Conservation (phyloP, 179 eudicot species). For the Silene vulgaris region DNA sequence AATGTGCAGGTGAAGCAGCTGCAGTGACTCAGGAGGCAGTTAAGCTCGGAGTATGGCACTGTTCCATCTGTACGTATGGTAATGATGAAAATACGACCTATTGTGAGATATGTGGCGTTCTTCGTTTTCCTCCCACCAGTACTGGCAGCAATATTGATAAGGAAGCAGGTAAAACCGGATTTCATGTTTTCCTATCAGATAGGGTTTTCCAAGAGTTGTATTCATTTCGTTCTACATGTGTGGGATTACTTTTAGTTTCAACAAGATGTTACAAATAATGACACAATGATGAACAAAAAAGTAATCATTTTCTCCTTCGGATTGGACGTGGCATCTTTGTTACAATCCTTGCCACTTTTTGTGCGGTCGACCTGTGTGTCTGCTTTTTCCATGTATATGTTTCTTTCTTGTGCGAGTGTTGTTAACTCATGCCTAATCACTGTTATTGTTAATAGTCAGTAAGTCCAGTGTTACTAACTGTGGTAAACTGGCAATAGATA, state of each 20-base stretch:
- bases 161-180: conserved; percentile 42
- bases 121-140: conserved; percentile 60
- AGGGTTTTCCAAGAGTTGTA: neutral
- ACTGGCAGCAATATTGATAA: conserved; percentile 29
- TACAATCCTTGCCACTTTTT: neutral
- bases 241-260: neutral
- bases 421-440: neutral
- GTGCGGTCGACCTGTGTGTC: neutral
- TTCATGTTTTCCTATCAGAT: neutral
- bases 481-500: neutral
- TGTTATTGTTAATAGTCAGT: neutral
- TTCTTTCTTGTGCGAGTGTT: neutral
- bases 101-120: conserved; percentile 92
- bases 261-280: neutral
- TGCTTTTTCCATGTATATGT: neutral
- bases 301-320: neutral
- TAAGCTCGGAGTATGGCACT: conserved; percentile 61
- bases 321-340: neutral
- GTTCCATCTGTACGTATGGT: conserved; percentile 87
- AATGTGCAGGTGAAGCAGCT: conserved; percentile 39
- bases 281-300: neutral
- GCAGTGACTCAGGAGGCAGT: conserved; percentile 30
- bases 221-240: neutral
- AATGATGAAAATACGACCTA: conserved; percentile 65
- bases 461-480: neutral